A percentile compares a stretch with the other conserved stretches of the same genome.
Evolutionary conservation across 192 early-diverging fungal species (phyloP).

Genomic region (Neocallimastix lanati): DNA sequence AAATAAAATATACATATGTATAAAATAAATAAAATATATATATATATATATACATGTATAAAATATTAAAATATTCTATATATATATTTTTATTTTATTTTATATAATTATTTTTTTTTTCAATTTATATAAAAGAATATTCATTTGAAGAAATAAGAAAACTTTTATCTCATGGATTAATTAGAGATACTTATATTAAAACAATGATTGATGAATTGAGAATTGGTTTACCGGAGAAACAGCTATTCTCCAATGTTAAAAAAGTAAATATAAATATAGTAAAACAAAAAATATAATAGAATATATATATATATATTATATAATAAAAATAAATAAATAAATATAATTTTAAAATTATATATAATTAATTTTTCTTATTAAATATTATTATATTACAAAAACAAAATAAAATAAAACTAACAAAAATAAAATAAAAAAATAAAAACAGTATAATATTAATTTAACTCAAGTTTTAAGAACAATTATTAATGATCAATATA

Average conservation of each 20-base stretch:
- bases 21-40: too few relatives aligned
- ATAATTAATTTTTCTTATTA: background rate
- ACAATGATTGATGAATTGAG: constrained; percentile 17
- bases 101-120: background rate
- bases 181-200: constrained; percentile 19
- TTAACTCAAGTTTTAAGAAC: constrained; percentile 18
- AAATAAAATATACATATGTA: too few relatives aligned
- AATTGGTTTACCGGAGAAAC: constrained; percentile 10
- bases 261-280: too few relatives aligned
- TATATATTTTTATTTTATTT: background rate
- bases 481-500: constrained; percentile 17
- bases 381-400: background rate
- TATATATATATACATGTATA: constrained; percentile 1
- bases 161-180: constrained; percentile 28
- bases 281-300: background rate
- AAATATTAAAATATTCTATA: background rate
- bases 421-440: too few relatives aligned
- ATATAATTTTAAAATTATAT: too few relatives aligned
- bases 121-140: background rate
- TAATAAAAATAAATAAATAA: background rate
- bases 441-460: constrained; percentile 11
- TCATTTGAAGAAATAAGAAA: constrained; percentile 22
- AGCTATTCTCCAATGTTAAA: constrained; percentile 22
- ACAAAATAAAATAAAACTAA: too few relatives aligned
- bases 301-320: background rate